A percentile compares a stretch with the other conserved stretches of the same genome.
Evolutionary conservation across 169 alveolate species (phyloP).

Genomic region (Plasmodium blacklocki): DNA sequence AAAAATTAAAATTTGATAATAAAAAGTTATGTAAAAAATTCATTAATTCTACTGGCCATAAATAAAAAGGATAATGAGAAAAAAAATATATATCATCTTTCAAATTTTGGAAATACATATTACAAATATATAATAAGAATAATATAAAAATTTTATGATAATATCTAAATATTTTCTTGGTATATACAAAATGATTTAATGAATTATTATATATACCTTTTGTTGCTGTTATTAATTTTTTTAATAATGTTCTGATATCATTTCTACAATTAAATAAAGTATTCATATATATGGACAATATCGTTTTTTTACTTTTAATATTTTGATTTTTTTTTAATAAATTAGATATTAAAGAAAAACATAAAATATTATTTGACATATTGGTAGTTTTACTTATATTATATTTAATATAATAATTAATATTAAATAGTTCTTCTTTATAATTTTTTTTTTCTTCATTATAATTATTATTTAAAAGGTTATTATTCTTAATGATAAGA

Average conservation of each 20-base stretch:
- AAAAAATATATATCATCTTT: constrained; percentile 67
- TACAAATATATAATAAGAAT: constrained; percentile 69
- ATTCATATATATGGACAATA: constrained; percentile 54
- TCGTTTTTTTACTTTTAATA: constrained; percentile 57
- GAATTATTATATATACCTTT: constrained; percentile 70
- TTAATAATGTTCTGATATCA: constrained; percentile 62
- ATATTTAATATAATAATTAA: constrained; percentile 67
- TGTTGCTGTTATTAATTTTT: constrained; percentile 71
- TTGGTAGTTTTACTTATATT: background rate
- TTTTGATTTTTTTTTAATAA: constrained; percentile 64
- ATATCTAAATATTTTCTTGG: constrained; percentile 49
- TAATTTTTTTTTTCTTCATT: background rate
- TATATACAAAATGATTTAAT: constrained; percentile 41
- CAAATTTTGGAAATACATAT: constrained; percentile 60
- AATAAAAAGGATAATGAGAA: constrained; percentile 48
- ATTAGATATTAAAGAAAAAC: constrained; percentile 73
- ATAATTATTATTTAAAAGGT: no score
- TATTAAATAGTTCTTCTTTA: constrained; percentile 31
- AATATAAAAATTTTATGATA: constrained; percentile 70
- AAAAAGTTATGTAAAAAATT: constrained; percentile 72
- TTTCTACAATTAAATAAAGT: constrained; percentile 51
- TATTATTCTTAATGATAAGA: background rate
- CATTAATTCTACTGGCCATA: constrained; percentile 74
- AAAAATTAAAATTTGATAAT: constrained; percentile 44
- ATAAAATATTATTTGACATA: constrained; percentile 38